Conservation (phyloP, 129 eudicot species). For the Flaveria bidentis region DNA sequence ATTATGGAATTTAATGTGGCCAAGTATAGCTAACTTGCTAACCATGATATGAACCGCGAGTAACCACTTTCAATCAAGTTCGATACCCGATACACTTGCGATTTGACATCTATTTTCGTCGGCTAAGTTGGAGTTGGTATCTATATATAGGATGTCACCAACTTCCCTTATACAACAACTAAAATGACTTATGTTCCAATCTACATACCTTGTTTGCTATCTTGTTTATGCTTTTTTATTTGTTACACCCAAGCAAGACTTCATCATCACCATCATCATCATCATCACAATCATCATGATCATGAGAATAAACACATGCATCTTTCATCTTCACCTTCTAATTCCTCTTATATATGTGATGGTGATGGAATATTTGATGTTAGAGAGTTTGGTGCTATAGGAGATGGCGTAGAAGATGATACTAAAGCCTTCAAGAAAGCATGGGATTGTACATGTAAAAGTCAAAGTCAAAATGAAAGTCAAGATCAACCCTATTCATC, state of each 20-base stretch:
- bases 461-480: slow-evolving; percentile 18
- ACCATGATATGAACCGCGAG: background rate
- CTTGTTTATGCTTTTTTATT: slow-evolving; percentile 20
- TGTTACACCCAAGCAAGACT: slow-evolving; percentile 43
- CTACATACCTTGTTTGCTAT: slow-evolving; percentile 10
- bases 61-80: background rate
- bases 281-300: slow-evolving; percentile 23
- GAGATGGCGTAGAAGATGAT: slow-evolving; percentile 68
- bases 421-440: slow-evolving; percentile 64
- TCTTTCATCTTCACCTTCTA: slow-evolving; percentile 41
- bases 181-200: slow-evolving; percentile 28
- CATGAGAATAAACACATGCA: slow-evolving; percentile 34
- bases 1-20: background rate
- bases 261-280: slow-evolving; percentile 38
- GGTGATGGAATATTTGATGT: slow-evolving; percentile 44
- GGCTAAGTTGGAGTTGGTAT: slow-evolving; percentile 14
- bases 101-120: slow-evolving; percentile 6
- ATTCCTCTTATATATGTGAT: slow-evolving; percentile 4
- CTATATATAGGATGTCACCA: background rate
- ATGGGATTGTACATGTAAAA: slow-evolving; percentile 66
- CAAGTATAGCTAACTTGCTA: background rate
- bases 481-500: slow-evolving; percentile 12
- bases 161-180: background rate
- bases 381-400: slow-evolving; percentile 63
- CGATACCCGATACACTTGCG: background rate